Base-by-base conservation (phyloP, 768 basidiomycete species). In the Nevesoporus exiguus region DNA sequence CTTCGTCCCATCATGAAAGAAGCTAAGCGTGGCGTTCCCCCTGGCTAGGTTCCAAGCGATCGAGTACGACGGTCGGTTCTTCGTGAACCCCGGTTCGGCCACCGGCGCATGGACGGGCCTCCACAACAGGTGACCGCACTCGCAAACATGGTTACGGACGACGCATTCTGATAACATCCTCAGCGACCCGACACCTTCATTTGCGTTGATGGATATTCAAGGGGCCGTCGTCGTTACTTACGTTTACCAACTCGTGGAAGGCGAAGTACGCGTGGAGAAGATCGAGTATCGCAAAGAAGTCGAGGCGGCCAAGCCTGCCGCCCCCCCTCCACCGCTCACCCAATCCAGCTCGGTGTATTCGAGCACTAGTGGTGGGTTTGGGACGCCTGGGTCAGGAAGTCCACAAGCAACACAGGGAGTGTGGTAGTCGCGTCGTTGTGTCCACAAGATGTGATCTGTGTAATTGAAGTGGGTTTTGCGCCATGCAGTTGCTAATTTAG, bases 141-240 rank as follows among this genome's bases (percentile, higher is more conserved):
- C 15, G 33, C 42, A 15, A 13, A 15, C 8, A 11, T 31, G 15
- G 25, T 24, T 15, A 39, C 14, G 36, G 15, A 21, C 4, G 30
- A 39, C 17, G 5, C 25, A 14, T 53, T 30, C 56, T 56, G 30
- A 60, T 29, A 17, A 7, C 40, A 11, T 34, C 10, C 33, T 7
- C 62, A 94, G 93, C 4, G 92, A 93, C 27, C 85, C 89, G 3
- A 93, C 82, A 2, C 96, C 97, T 0, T 94, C 93, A 3, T 99
- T 99, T 65, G 97, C 97, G 1, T 74, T 98, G 42, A 93, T 99
- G 88, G 97, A 98, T 68, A 87, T 99, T 33, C 97, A 99, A 73
- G 97, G 97, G 5, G 84, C 92, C 3, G 93, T 96, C 9, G 90
- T 99, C 31, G 94, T 97, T 25, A 98, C 96, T 3, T 98, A 97